Evolutionary conservation across 1,284 basidiomycete species (phyloP).

Genomic region (Erythrobasidium hasegawianum): DNA sequence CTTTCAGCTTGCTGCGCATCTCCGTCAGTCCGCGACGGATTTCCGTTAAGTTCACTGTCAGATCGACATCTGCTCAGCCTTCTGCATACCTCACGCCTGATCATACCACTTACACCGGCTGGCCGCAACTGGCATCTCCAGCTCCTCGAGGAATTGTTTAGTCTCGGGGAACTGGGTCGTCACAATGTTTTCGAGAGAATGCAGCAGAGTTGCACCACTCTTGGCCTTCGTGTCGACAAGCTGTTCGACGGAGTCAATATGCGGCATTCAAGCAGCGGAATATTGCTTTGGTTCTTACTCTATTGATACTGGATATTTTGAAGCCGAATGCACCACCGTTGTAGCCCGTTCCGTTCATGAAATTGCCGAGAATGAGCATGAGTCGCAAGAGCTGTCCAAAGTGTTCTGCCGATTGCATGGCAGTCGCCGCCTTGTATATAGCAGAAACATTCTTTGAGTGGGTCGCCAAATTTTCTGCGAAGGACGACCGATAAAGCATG

Average conservation of each 20-base stretch:
- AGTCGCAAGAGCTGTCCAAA: conserved; percentile 81
- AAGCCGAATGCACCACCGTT: conserved; percentile 98
- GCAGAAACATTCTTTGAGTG: conserved; percentile 59
- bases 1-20: conserved; percentile 71
- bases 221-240: conserved; percentile 93
- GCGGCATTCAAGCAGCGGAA: neutral
- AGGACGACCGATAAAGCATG: conserved; percentile 84
- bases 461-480: conserved; percentile 74
- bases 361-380: conserved; percentile 93
- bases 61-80: too few relatives aligned
- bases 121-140: conserved; percentile 83
- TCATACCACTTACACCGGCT: conserved; percentile 75
- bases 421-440: conserved; percentile 71
- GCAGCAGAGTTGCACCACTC: conserved; percentile 83
- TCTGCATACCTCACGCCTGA: too few relatives aligned
- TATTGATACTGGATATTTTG: conserved; percentile 95
- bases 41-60: conserved; percentile 68
- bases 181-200: conserved; percentile 89
- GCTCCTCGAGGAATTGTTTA: conserved; percentile 82
- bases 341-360: conserved; percentile 93
- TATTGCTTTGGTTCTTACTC: conserved; percentile 56
- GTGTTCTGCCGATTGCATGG: conserved; percentile 68
- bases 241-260: conserved; percentile 51
- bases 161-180: conserved; percentile 82
- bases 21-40: conserved; percentile 66